Evolutionary conservation across 140 eudicot genomes (phyloP).

Genomic region (Anethum foeniculum): DNA sequence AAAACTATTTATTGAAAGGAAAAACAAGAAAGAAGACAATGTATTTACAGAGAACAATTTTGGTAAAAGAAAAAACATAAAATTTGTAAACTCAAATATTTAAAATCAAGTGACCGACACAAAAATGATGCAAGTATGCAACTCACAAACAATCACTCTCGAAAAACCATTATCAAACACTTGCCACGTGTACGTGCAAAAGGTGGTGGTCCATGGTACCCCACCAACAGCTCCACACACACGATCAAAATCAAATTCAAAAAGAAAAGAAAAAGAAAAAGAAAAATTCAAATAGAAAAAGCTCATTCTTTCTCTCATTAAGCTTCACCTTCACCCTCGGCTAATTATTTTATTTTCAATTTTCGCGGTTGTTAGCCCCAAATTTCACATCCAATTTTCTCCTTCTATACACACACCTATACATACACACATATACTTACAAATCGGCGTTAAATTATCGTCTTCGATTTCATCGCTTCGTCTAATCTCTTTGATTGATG

Average conservation of each 20-base stretch:
- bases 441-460: not conserved
- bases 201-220: not conserved
- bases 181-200: not conserved
- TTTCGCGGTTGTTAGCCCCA: slow-evolving; percentile 44
- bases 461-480: not conserved
- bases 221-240: not conserved
- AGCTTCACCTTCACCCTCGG: not conserved
- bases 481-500: not conserved
- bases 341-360: slow-evolving; percentile 24
- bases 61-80: no score
- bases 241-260: not conserved
- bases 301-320: not conserved
- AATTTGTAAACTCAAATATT: no score
- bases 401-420: not conserved
- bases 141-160: not conserved
- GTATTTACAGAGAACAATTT: no score
- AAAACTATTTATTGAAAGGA: no score
- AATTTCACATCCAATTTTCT: slow-evolving; percentile 10
- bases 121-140: not conserved
- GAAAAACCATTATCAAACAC: not conserved
- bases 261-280: not conserved
- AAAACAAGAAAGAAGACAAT: no score
- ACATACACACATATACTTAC: not conserved
- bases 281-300: slow-evolving; percentile 1
- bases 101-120: not conserved